phyloP scores from a whole-genome alignment of 129 eudicot species.

The Centaurea solstitialis region DNA sequence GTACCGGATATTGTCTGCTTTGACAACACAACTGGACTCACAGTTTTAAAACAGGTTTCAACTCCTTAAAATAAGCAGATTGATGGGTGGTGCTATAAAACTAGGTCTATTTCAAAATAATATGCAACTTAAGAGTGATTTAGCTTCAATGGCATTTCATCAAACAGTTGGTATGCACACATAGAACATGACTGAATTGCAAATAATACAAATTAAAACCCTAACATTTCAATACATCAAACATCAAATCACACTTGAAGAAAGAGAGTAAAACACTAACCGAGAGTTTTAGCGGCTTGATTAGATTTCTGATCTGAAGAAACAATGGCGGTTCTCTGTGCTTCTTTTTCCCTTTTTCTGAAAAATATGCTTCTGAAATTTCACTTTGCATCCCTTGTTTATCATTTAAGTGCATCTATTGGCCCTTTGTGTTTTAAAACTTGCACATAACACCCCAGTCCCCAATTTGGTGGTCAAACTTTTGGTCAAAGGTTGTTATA shows the following conservation, averaged over 20 bases:
- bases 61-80: background rate
- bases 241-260: background rate
- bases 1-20: too few relatives aligned
- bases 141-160: slow-evolving; percentile 27
- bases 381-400: slow-evolving; percentile 3
- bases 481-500: background rate
- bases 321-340: slow-evolving; percentile 17
- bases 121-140: background rate
- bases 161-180: slow-evolving; percentile 25
- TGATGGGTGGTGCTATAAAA: slow-evolving; percentile 7
- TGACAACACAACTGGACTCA: too few relatives aligned
- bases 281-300: slow-evolving; percentile 9
- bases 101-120: background rate
- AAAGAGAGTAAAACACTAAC: slow-evolving; percentile 12
- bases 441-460: background rate
- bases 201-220: background rate
- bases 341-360: background rate
- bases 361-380: background rate
- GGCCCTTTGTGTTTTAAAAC: background rate
- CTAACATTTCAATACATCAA: background rate
- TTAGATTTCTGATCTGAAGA: slow-evolving; percentile 27
- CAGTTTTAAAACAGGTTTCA: too few relatives aligned
- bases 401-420: background rate
- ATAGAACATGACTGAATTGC: slow-evolving; percentile 5
- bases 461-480: background rate